Percentiles rank a stretch among this genome's conserved stretches.
Evolutionary conservation across 257 asterid species (phyloP).

Genomic region (Ophiorrhiza pumila): DNA sequence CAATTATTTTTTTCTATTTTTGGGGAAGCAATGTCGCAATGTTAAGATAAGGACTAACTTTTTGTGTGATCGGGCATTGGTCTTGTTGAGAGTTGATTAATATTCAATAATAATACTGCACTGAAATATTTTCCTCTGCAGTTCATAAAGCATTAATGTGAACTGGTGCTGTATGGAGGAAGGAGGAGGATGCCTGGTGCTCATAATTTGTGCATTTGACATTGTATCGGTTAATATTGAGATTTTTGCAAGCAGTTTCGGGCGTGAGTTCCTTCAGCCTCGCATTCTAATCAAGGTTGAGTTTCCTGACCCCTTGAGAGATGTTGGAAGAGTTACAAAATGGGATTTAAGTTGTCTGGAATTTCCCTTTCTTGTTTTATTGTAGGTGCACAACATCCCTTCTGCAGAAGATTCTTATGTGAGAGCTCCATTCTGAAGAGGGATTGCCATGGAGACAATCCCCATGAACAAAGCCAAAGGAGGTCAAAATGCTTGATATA

Average conservation of each 20-base stretch:
- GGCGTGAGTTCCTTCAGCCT: conserved; percentile 1
- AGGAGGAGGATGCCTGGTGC: not conserved
- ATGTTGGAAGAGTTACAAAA: not conserved
- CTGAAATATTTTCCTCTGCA: conserved; percentile 2
- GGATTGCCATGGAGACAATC: not conserved
- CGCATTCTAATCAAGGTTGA: not conserved
- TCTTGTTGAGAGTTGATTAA: not conserved
- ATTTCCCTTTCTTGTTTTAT: not conserved
- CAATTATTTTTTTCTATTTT: not conserved
- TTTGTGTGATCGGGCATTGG: not conserved
- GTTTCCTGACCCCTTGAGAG: not conserved
- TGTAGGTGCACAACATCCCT: not conserved
- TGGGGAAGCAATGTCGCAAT: not conserved
- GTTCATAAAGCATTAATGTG: not conserved
- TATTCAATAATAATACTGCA: not conserved
- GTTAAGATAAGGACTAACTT: not conserved
- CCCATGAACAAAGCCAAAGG: not conserved
- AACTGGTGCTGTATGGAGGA: not conserved
- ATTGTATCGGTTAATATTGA: not conserved
- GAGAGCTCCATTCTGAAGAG: not conserved
- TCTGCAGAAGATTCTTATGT: not conserved
- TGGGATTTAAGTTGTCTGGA: not conserved
- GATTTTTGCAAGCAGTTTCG: conserved; percentile 1
- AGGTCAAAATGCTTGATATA: not conserved
- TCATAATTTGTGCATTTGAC: too few relatives aligned